phyloP scores from a whole-genome alignment of 75 land plant species.

The Sequoia sempervirens region DNA sequence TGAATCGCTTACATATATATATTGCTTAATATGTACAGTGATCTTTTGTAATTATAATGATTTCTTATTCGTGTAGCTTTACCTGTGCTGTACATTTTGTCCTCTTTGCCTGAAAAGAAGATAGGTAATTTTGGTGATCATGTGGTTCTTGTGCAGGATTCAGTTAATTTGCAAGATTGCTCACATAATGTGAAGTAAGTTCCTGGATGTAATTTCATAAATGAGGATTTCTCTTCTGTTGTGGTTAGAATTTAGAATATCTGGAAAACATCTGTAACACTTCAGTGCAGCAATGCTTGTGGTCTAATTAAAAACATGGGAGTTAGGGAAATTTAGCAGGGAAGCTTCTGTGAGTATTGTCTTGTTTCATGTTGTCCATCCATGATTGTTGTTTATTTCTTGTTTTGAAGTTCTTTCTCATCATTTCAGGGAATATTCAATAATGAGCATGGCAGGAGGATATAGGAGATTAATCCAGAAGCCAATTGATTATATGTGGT shows the following conservation, averaged over 20 bases:
- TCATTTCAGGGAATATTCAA: conserved; percentile 72
- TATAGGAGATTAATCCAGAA: conserved; percentile 77
- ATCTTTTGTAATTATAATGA: neutral
- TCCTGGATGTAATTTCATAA: neutral
- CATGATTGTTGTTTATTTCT: conserved; percentile 1
- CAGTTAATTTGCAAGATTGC: conserved; percentile 57
- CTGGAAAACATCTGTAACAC: neutral
- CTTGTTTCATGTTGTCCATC: neutral
- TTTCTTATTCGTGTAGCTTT: neutral
- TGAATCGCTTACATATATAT: no score
- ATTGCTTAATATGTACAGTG: neutral
- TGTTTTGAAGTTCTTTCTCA: neutral
- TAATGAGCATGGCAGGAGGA: conserved; percentile 68
- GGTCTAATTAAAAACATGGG: neutral
- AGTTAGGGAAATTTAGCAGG: neutral
- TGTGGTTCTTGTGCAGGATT: conserved; percentile 50
- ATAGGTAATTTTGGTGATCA: neutral
- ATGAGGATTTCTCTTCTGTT: neutral
- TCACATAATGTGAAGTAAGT: conserved; percentile 80
- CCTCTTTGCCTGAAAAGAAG: neutral
- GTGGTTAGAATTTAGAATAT: neutral
- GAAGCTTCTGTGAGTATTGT: neutral
- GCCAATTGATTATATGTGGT: conserved; percentile 79
- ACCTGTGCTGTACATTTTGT: neutral
- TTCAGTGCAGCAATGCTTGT: neutral